phyloP scores from a whole-genome alignment of 805 yeast genomes.

The Limtongia smithiae region DNA sequence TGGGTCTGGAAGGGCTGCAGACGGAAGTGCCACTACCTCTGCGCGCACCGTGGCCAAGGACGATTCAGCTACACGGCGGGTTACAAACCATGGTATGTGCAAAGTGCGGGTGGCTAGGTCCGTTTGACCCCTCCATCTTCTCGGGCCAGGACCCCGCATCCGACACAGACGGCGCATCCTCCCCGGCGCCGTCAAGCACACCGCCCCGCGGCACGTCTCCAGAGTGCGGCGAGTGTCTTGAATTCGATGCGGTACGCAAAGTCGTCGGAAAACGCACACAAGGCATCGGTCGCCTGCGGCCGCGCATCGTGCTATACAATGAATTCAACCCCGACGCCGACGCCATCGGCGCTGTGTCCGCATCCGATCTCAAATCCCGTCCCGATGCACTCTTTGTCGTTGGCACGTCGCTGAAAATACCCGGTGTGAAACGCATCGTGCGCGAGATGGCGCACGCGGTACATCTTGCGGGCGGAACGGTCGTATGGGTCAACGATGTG shows the following conservation, averaged over 20 bases:
- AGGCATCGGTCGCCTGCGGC: constrained; percentile 60
- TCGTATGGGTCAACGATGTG: constrained; percentile 60
- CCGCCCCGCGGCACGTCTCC: constrained; percentile 40
- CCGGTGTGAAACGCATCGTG: constrained; percentile 62
- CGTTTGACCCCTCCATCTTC: constrained; percentile 53
- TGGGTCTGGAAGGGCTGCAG: constrained; percentile 48
- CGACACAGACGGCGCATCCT: neutral
- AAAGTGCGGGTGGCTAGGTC: constrained; percentile 61
- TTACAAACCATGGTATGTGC: constrained; percentile 69
- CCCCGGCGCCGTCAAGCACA: neutral
- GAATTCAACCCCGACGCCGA: constrained; percentile 87
- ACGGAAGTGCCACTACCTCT: constrained; percentile 50
- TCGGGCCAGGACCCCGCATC: constrained; percentile 32
- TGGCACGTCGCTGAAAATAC: constrained; percentile 82
- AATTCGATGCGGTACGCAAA: constrained; percentile 51
- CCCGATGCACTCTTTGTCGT: constrained; percentile 79
- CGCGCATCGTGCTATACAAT: constrained; percentile 66
- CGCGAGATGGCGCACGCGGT: constrained; percentile 58
- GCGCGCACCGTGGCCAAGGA: constrained; percentile 48
- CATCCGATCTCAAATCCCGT: constrained; percentile 55
- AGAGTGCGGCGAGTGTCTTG: constrained; percentile 63
- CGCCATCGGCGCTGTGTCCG: constrained; percentile 71
- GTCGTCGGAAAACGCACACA: constrained; percentile 64
- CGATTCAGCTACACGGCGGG: constrained; percentile 84
- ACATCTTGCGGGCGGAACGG: constrained; percentile 54